phyloP scores from a whole-genome alignment of 306 rosid species.

The Quercus ilex region DNA sequence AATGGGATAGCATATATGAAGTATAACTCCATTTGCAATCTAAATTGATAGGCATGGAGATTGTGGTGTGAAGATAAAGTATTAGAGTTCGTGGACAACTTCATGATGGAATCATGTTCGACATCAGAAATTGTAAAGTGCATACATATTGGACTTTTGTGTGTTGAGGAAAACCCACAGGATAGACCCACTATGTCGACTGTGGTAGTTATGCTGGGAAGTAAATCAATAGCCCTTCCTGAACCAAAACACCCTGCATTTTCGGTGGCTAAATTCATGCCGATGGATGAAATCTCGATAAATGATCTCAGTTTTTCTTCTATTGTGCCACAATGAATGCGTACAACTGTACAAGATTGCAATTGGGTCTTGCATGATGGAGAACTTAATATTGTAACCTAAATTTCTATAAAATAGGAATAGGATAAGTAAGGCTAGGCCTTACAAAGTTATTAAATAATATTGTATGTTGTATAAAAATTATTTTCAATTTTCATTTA shows the following conservation, averaged over 20 bases:
- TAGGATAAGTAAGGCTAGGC: too few relatives aligned
- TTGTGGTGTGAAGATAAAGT: slow-evolving; percentile 45
- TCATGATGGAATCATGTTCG: slow-evolving; percentile 16
- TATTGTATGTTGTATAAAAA: too few relatives aligned
- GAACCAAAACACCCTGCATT: slow-evolving; percentile 49
- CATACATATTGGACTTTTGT: slow-evolving; percentile 51
- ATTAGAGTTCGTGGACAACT: slow-evolving; percentile 41
- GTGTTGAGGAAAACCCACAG: slow-evolving; percentile 53
- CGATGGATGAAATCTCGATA: too few relatives aligned
- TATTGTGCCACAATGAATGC: too few relatives aligned
- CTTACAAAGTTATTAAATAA: too few relatives aligned
- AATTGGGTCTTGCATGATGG: too few relatives aligned
- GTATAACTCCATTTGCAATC: neutral
- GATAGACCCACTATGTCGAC: slow-evolving; percentile 55
- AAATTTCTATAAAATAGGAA: too few relatives aligned
- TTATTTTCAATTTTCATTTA: too few relatives aligned
- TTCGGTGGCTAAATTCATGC: slow-evolving; percentile 19
- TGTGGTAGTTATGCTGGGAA: slow-evolving; percentile 41
- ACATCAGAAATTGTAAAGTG: slow-evolving; percentile 31
- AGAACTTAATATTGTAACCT: too few relatives aligned
- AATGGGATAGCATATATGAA: neutral
- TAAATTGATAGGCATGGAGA: slow-evolving; percentile 44
- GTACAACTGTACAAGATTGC: too few relatives aligned
- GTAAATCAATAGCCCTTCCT: slow-evolving; percentile 36
- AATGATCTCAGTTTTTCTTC: too few relatives aligned